phyloP scores from a whole-genome alignment of 208 protist genomes.

The Angomonas ambiguus region DNA sequence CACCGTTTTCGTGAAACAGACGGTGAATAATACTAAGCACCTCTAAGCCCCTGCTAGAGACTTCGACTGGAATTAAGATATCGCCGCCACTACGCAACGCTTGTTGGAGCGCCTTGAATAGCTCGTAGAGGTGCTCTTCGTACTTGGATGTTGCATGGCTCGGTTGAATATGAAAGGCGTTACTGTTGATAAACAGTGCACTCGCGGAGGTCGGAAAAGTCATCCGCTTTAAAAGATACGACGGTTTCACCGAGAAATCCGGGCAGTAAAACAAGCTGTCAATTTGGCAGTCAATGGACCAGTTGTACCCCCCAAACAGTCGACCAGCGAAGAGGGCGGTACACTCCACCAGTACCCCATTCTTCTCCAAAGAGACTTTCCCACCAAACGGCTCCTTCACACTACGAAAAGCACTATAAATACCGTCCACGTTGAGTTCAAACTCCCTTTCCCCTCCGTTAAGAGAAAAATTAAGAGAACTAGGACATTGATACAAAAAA shows the following conservation, averaged over 20 bases:
- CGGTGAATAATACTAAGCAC: constrained; percentile 67
- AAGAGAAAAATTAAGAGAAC: constrained; percentile 37
- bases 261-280: constrained; percentile 89
- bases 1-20: constrained; percentile 65
- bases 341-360: constrained; percentile 63
- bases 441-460: constrained; percentile 23
- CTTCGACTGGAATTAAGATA: constrained; percentile 78
- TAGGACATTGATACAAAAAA: constrained; percentile 79
- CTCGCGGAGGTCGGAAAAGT: constrained; percentile 65
- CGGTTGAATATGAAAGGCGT: constrained; percentile 5
- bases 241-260: constrained; percentile 75
- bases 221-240: constrained; percentile 68
- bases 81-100: constrained; percentile 81
- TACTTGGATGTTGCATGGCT: constrained; percentile 16
- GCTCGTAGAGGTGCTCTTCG: constrained; percentile 64
- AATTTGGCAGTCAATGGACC: constrained; percentile 85
- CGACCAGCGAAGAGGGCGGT: constrained; percentile 57
- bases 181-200: constrained; percentile 52
- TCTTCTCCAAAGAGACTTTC: constrained; percentile 33
- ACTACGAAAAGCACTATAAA: constrained; percentile 83
- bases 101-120: constrained; percentile 76
- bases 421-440: constrained; percentile 70
- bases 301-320: constrained; percentile 74
- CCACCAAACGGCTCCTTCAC: constrained; percentile 73
- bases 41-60: constrained; percentile 69